Percentiles rank a stretch among this genome's conserved stretches.
Evolutionary conservation across 2,329 filamentous ascomycete species (phyloP).

Genomic region (Sporothrix inflata): DNA sequence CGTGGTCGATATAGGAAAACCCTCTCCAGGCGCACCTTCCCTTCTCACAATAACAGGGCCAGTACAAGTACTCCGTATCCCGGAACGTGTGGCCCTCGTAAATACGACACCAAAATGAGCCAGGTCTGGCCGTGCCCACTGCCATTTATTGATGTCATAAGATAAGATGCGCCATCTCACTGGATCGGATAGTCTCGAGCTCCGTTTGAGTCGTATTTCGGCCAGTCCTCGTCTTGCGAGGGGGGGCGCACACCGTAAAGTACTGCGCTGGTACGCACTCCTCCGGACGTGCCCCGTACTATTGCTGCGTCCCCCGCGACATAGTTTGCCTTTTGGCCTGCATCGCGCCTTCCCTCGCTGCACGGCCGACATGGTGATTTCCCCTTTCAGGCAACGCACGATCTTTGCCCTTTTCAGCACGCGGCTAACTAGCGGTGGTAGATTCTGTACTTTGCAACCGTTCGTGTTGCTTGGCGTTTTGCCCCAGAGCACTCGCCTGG

Average conservation of each 20-base stretch:
- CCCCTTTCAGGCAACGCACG: not conserved
- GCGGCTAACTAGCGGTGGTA: not conserved
- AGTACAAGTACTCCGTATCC: too few species aligned
- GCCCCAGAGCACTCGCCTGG: not conserved
- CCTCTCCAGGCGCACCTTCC: not conserved
- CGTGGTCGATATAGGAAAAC: not conserved
- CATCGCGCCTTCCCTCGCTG: not conserved
- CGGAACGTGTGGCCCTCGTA: not conserved
- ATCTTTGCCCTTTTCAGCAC: conserved; percentile 19
- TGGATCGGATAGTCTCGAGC: not conserved
- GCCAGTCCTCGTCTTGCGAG: not conserved
- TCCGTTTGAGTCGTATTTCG: conserved; percentile 3
- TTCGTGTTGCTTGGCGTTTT: not conserved
- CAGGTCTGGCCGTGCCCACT: not conserved
- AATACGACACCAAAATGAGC: not conserved
- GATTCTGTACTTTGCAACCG: not conserved
- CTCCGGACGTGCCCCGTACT: not conserved
- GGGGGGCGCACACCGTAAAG: not conserved
- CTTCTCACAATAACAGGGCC: not conserved
- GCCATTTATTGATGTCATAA: conserved; percentile 3
- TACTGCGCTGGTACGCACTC: not conserved
- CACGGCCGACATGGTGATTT: not conserved
- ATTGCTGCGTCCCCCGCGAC: not conserved
- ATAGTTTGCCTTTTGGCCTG: not conserved
- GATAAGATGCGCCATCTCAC: conserved; percentile 21